Conservation (phyloP, 495 filamentous ascomycete species). For the Penicillium malachiteum region DNA sequence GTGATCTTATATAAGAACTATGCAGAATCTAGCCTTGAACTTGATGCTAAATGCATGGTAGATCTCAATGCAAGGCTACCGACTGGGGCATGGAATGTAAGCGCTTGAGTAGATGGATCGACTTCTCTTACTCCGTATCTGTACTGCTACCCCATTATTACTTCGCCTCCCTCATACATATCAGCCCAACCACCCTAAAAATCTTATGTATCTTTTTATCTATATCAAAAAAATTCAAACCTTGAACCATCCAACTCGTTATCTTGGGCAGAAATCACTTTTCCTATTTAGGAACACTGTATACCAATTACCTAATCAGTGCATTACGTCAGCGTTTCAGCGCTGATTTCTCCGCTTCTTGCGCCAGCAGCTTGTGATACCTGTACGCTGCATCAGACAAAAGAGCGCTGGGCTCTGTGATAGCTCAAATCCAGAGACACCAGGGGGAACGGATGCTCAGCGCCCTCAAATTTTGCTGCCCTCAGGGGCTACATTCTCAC, state of each 20-base stretch:
- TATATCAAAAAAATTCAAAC: neutral
- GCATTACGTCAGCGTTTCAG: slow-evolving; percentile 4
- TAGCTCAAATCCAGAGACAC: slow-evolving; percentile 7
- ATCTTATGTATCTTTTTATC: too few relatives aligned
- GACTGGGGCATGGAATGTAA: too few relatives aligned
- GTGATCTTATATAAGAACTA: too few relatives aligned
- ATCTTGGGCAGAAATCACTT: neutral
- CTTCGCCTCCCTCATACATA: too few relatives aligned
- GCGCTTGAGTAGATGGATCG: too few relatives aligned
- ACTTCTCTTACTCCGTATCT: too few relatives aligned
- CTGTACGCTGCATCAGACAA: slow-evolving; percentile 1
- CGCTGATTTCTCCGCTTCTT: slow-evolving; percentile 8
- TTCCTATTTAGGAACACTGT: neutral
- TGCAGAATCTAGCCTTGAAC: too few relatives aligned
- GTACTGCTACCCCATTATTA: too few relatives aligned
- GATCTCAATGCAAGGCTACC: too few relatives aligned
- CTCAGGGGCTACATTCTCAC: slow-evolving; percentile 27
- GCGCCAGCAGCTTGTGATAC: slow-evolving; percentile 1
- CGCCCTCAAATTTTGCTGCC: slow-evolving; percentile 9
- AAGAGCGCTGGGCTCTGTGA: slow-evolving; percentile 1
- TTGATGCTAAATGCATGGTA: too few relatives aligned
- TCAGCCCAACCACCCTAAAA: too few relatives aligned
- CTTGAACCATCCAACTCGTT: neutral
- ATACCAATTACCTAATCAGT: neutral
- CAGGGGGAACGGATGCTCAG: slow-evolving; percentile 11